A percentile compares a stretch with the other conserved stretches of the same genome.
phyloP scores from a whole-genome alignment of 2,329 filamentous ascomycete genomes.

The Akanthomyces dipterigenus region DNA sequence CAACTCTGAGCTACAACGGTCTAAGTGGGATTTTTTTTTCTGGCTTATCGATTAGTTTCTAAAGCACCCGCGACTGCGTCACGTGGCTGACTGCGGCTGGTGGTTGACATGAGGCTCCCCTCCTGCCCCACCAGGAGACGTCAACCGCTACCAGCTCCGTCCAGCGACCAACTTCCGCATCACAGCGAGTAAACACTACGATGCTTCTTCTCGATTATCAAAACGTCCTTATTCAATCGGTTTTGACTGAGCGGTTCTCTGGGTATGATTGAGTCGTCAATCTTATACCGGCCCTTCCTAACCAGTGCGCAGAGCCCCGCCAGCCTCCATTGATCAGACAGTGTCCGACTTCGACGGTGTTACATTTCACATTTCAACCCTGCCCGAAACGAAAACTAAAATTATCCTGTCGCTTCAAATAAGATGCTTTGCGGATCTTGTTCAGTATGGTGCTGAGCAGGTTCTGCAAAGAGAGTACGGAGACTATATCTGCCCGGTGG shows the following conservation, averaged over 20 bases:
- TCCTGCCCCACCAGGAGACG: slow-evolving; percentile 34
- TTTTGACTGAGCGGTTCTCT: slow-evolving; percentile 90
- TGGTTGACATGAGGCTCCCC: slow-evolving; percentile 24
- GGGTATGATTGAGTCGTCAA: slow-evolving; percentile 47
- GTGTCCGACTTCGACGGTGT: slow-evolving; percentile 99
- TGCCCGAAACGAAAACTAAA: slow-evolving; percentile 81
- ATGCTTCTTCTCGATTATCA: slow-evolving; percentile 98
- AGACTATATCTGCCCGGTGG: slow-evolving; percentile 77
- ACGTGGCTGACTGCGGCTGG: slow-evolving; percentile 24
- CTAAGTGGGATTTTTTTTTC: slow-evolving; percentile 29
- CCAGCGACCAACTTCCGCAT: slow-evolving; percentile 17
- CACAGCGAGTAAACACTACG: slow-evolving; percentile 27
- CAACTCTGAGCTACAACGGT: background rate
- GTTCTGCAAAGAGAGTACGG: slow-evolving; percentile 94
- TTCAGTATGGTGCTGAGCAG: slow-evolving; percentile 86
- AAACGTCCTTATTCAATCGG: slow-evolving; percentile 94
- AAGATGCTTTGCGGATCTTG: slow-evolving; percentile 87
- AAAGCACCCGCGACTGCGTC: slow-evolving; percentile 17
- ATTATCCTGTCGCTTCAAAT: slow-evolving; percentile 93
- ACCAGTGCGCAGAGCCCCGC: slow-evolving; percentile 60
- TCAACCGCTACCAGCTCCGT: slow-evolving; percentile 27
- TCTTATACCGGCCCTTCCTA: slow-evolving; percentile 23
- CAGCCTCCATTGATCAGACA: slow-evolving; percentile 90
- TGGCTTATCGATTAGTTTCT: slow-evolving; percentile 29
- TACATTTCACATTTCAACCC: slow-evolving; percentile 93